Evolutionary conservation across 2,329 filamentous ascomycete species (phyloP), one percentile per base, ranked within the genome.

Genomic region (Sarocladiaceae sp.): DNA sequence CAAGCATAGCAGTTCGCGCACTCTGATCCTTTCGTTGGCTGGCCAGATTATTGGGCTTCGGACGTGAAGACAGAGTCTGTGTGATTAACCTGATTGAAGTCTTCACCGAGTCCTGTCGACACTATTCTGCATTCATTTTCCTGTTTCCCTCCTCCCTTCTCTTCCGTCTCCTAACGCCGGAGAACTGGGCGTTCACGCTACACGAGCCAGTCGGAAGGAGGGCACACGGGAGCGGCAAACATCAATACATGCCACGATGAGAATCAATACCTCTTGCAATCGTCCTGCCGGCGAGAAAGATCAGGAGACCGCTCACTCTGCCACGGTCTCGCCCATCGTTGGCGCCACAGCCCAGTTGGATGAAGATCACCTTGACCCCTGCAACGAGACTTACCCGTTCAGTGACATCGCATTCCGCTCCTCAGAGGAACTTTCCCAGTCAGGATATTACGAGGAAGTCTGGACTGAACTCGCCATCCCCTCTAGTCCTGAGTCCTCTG

Each of bases 161-260:
- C 26, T 5, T 11, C 17, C 25, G 23, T 28, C 25, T 29, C 8
- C 44, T 48, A 28, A 31, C 26, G 22, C 44, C 44, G 44, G 44
- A 48, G 25, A 31, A 15, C 44, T 33, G 44, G 44, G 44, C 44
- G 44, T 48, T 33, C 44, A 48, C 26, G 44, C 17, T 48, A 48
- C 44, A 48, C 44, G 26, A 48, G 33, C 44, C 28, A 48, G 17
- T 33, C 44, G 44, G 44, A n/a, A 20, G 10, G 33, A 48, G 44
- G 26, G 44, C 31, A 11, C 15, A 48, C 44, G 44, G 26, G 33
- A 44, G 18, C 22, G 44, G 18, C 44, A 48, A 48, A 48, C 44
- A 48, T 4, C 28, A 17, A 17, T 48, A 48, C 26, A 29, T 48
- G 44, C 44, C 44, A 18, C 5, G 26, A 48, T 48, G 44, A 48